These are phyloP conservation scores for Yamadazyma blattariae DNA, from an alignment of 1,139 yeast genomes.

Conservation along the genomic window DNA sequence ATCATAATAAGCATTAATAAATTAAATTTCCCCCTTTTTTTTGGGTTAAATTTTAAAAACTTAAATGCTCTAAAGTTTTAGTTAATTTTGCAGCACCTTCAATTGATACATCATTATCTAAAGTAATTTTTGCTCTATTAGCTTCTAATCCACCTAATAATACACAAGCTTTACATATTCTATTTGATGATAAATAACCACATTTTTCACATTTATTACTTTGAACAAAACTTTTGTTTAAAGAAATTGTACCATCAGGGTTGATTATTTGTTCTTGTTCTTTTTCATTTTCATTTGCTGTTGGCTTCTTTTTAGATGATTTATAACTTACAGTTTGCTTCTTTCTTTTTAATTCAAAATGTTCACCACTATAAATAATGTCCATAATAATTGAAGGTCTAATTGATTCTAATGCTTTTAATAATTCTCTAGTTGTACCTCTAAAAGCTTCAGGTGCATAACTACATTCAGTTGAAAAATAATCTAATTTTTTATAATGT, in stretches of 20 bases:
- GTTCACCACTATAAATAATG: constrained; percentile 92
- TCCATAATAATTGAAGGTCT: constrained; percentile 94
- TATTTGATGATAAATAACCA: constrained; percentile 87
- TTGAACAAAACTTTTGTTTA: constrained; percentile 42
- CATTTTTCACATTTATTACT: constrained; percentile 84
- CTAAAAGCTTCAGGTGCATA: constrained; percentile 98
- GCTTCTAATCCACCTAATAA: constrained; percentile 81
- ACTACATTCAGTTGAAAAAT: constrained; percentile 95
- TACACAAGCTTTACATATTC: constrained; percentile 90
- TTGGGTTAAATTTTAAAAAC: constrained; percentile 39
- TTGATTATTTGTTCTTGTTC: constrained; percentile 48
- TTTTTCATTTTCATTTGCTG: neutral
- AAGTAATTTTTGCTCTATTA: constrained; percentile 58
- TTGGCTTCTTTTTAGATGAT: constrained; percentile 18
- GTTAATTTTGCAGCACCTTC: constrained; percentile 71
- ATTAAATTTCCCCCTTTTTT: too few species aligned
- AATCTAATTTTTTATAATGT: constrained; percentile 91
- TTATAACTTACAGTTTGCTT: constrained; percentile 36
- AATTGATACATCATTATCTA: constrained; percentile 48
- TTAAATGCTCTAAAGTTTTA: constrained; percentile 61
- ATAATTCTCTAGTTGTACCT: constrained; percentile 91
- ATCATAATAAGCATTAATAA: neutral
- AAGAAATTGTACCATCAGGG: constrained; percentile 57
- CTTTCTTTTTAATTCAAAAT: constrained; percentile 63
- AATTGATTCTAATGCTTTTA: constrained; percentile 85